Evolutionary conservation across 1,139 yeast species (phyloP), one percentile per base, ranked within the genome.

Genomic region (Protomyces inouyei): DNA sequence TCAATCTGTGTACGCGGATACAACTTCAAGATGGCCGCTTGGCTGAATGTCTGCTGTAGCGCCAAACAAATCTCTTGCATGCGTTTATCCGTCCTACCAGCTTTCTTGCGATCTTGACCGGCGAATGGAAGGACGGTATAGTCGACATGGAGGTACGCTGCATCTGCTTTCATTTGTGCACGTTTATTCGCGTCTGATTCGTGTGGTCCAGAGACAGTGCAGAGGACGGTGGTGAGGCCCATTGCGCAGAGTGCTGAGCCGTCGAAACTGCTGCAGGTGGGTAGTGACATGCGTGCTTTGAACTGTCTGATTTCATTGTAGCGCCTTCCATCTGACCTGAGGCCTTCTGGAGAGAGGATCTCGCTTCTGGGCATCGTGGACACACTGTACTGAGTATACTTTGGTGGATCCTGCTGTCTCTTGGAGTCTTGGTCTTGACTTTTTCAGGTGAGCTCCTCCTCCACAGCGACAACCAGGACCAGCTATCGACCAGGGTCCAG

Each of bases 221-320:
- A 90, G 57, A 91, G 83, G 40, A 91, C 88, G 74, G 90, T 90
- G 56, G 97, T 86, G 70, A 90, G 88, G 32, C 99, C 98, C 76
- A 88, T 96, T 75, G 92, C 95, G 23, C 93, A 85, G 71, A 86
- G 88, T 1, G 97, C 85, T 1, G 97, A 91, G 3, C 98, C 98
- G 75, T 93, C 98, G 36, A 55, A 37, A 8, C 57, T 38, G 2
- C 93, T 83, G 0, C 96, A 83, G 9, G 96, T 92, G 72, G 92
- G 97, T 0, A 97, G 90, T 72, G 90, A 89, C 67, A 89, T 84
- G 37, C 85, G 82, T 72, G 96, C 88, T 53, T 84, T 84, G 72
- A 93, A 89, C 51, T 86, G 81, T 64, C 98, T 85, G 59, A 92
- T 79, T 74, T 93, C 98, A 72, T 92, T 90, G 93, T 95, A 91